Conservation (phyloP, 768 basidiomycete species). For the Boletus rubescentipes region DNA sequence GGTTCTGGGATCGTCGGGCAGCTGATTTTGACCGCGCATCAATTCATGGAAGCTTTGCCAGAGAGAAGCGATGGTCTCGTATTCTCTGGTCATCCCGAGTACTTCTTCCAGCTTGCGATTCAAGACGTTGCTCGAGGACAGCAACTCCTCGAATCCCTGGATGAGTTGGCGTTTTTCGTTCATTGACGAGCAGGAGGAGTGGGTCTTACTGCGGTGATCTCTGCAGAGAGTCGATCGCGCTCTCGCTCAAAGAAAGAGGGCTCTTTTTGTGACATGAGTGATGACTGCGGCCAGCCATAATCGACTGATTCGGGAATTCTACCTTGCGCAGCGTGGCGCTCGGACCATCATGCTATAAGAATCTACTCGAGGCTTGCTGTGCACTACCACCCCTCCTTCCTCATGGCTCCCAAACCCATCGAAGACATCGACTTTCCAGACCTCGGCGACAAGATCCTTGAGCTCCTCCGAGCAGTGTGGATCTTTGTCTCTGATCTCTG, state of each 20-base stretch:
- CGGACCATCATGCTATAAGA: not conserved
- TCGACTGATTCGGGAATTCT: too few species aligned
- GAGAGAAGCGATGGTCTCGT: constrained; percentile 81
- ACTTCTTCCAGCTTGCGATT: constrained; percentile 94
- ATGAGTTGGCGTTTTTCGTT: not conserved
- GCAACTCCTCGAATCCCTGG: constrained; percentile 85
- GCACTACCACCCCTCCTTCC: not conserved
- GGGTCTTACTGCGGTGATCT: constrained; percentile 65
- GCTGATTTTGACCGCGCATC: constrained; percentile 55
- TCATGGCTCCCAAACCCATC: constrained; percentile 19
- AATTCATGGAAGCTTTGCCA: constrained; percentile 82
- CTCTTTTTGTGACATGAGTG: constrained; percentile 37
- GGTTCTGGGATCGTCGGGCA: constrained; percentile 33
- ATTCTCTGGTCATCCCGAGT: constrained; percentile 88
- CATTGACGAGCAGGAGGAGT: not conserved
- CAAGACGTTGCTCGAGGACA: constrained; percentile 80
- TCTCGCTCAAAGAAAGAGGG: constrained; percentile 75
- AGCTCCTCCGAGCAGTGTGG: constrained; percentile 11
- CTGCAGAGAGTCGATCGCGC: constrained; percentile 67
- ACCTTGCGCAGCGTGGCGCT: not conserved
- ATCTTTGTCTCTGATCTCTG: not conserved
- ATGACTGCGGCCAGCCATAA: too few species aligned
- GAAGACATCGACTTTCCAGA: constrained; percentile 19
- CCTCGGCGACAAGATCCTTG: constrained; percentile 16
- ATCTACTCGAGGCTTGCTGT: not conserved